A percentile compares a stretch with the other conserved stretches of the same genome.
Conservation (phyloP, 257 asterid species). For the Nicotiana sylvestris region DNA sequence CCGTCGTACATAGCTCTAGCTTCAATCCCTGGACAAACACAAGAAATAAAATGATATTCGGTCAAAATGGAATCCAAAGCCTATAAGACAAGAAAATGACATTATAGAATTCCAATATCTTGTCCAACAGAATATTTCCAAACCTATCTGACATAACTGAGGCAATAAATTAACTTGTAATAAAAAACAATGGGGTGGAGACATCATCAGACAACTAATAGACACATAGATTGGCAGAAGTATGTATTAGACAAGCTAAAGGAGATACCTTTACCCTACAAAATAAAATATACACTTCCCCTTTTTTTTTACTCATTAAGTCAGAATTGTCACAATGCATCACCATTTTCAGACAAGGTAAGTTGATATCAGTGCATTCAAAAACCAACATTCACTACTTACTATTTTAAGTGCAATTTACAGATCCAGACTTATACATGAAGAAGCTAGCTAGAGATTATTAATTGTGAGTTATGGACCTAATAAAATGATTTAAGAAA, state of each 20-base stretch:
- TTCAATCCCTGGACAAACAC: slow-evolving; percentile 43
- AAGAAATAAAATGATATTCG: neutral
- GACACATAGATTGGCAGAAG: neutral
- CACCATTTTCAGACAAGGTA: neutral
- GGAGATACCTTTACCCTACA: neutral
- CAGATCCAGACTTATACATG: no score
- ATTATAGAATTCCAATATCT: neutral
- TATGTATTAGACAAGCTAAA: neutral
- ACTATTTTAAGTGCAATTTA: no score
- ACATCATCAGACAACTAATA: neutral
- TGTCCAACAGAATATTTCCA: neutral
- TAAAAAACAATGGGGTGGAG: neutral
- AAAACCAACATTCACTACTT: neutral
- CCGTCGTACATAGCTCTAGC: slow-evolving; percentile 54
- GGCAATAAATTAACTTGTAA: neutral
- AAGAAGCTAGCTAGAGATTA: neutral
- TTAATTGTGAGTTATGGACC: neutral
- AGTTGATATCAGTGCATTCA: neutral
- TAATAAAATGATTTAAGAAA: neutral
- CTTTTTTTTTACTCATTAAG: neutral
- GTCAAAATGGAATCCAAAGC: neutral
- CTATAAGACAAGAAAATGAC: neutral
- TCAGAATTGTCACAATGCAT: neutral
- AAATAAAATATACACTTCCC: neutral
- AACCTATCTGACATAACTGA: neutral